Evolutionary conservation across 306 rosid species (phyloP), one percentile per base, ranked within the genome.

Genomic region (Prinsepia uniflora): DNA sequence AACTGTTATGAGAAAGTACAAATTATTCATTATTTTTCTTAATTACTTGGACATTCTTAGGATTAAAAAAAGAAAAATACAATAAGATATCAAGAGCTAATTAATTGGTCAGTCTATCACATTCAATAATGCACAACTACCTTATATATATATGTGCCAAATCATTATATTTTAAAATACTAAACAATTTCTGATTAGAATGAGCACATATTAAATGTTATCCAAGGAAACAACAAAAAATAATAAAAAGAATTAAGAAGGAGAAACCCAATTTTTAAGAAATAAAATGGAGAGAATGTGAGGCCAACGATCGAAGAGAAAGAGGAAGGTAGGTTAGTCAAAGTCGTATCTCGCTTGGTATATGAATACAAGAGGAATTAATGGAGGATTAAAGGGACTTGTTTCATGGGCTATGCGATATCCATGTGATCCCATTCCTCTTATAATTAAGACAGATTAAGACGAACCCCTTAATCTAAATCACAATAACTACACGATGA

Each of bases 351-450:
- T 22, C 8, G 61, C 22, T 39, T 60, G 48, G 63, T 61, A 81
- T 55, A 58, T 82, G 82, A 75, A 71, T 66, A 56, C 74, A 77
- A 80, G 78, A 77, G 73, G 84, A 81, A 67, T 76, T 83, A 74
- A 80, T 80, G 90, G 86, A 76, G 73, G 90, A 85, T 85, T 79
- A 75, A 69, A 71, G 78, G 42, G 75, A 39, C 81, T 65, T 65
- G 80, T 64, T 79, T 79, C 64, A 69, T 49, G 77, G 78, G 76
- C 84, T 24, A 73, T 76, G 78, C 53, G 22, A 74, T 39, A 41
- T 61, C 81, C 87, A 78, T 75, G 85, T 89, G 83, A 79, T 64
- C 50, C 75, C 70, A 55, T 76, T 60, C 19, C 67, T 59, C 66
- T 13, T 17, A 55, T 62, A 68, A 67, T 36, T 70, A 72, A 65